A percentile compares a stretch with the other conserved stretches of the same genome.
These are phyloP conservation scores for Ramalina intermedia DNA, from an alignment of 495 filamentous ascomycete genomes.

Conservation along the genomic window DNA sequence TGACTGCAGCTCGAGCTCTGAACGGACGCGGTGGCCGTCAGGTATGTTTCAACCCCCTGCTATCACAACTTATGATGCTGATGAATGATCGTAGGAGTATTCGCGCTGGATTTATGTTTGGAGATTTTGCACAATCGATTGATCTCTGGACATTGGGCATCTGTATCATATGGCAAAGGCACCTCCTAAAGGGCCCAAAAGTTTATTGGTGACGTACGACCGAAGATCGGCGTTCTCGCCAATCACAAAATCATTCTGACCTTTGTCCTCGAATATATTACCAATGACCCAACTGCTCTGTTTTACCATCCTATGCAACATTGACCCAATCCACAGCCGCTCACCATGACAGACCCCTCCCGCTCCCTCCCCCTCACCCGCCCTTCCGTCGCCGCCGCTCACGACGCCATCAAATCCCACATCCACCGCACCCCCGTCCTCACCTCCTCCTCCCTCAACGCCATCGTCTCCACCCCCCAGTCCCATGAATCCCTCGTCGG, in stretches of 20 bases:
- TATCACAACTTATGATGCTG: too few relatives aligned
- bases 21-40: too few relatives aligned
- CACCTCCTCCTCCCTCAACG: slow-evolving; percentile 58
- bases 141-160: background rate
- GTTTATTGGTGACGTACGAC: background rate
- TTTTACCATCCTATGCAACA: background rate
- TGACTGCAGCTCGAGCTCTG: too few relatives aligned
- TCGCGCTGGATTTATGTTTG: slow-evolving; percentile 83
- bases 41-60: too few relatives aligned
- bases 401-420: slow-evolving; percentile 54
- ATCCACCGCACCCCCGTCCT: slow-evolving; percentile 76
- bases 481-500: slow-evolving; percentile 33
- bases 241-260: background rate
- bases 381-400: slow-evolving; percentile 51
- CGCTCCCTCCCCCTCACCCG: slow-evolving; percentile 49
- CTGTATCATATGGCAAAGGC: slow-evolving; percentile 2
- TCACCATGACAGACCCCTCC: slow-evolving; percentile 32
- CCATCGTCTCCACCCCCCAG: slow-evolving; percentile 60
- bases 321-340: too few relatives aligned
- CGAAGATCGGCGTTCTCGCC: slow-evolving; percentile 1
- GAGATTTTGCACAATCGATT: slow-evolving; percentile 8
- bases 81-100: slow-evolving; percentile 39
- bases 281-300: background rate
- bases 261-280: background rate
- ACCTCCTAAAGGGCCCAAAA: background rate